These are phyloP conservation scores for Lycium ferocissimum DNA, from an alignment of 257 asterid species.

Conservation along the genomic window DNA sequence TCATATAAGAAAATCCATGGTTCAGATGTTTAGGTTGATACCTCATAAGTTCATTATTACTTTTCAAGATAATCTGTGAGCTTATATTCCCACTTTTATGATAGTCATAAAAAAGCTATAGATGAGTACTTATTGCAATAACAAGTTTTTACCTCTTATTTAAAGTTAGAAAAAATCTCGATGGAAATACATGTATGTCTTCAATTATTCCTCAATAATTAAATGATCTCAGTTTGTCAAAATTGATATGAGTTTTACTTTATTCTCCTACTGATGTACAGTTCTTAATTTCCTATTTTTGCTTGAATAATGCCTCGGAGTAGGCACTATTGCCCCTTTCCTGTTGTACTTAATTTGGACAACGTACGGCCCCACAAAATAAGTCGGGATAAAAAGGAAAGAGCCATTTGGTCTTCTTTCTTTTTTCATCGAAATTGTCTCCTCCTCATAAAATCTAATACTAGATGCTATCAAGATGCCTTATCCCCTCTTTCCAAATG, in stretches of 20 bases:
- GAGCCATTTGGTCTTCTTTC: neutral
- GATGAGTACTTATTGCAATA: neutral
- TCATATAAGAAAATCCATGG: neutral
- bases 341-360: neutral
- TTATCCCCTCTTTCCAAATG: neutral
- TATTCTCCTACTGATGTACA: neutral
- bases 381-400: conserved; percentile 3
- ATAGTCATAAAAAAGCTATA: neutral
- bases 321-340: neutral
- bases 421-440: neutral
- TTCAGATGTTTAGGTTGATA: neutral
- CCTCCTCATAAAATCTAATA: neutral
- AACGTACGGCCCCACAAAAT: neutral
- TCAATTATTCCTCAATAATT: neutral
- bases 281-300: neutral
- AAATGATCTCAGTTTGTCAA: neutral
- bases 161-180: neutral
- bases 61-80: neutral
- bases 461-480: neutral
- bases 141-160: neutral
- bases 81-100: neutral
- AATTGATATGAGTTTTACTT: neutral
- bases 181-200: neutral
- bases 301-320: neutral
- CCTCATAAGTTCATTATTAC: neutral